Base-by-base conservation (phyloP, 345 rosid genomes). In the Lepidium africanum region DNA sequence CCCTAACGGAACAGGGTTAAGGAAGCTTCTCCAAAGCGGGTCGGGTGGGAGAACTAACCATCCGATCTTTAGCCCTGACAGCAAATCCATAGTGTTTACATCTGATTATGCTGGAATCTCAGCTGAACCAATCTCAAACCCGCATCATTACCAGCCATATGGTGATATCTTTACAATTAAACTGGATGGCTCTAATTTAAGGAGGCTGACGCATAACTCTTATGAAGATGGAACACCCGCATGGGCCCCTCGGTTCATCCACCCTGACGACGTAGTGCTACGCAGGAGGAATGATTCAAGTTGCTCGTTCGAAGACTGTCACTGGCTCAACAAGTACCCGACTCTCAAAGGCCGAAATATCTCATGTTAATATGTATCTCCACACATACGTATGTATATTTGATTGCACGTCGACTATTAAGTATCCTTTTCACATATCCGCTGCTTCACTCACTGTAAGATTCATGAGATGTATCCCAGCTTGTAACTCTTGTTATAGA, bases 151-250 rank as follows among this genome's bases (percentile, higher is more conserved):
- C 46, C 98, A 92, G 58, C 95, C 98, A 0, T 92, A 92, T 12
- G 98, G 98, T 1, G 98, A 92, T 76, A 92, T 92, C 49, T 89
- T 59, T 76, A 89, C 86, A 0, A 47, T 92, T 3, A 83, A 80
- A 64, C 59, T 89, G 72, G 98, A 92, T 47, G 95, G 98, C 19
- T 80, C 95, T 30, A 80, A 75, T 72, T 67, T 89, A 63, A 87
- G 71, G 84, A 86, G 98, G 65, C 56, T 83, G 71, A 89, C 96
- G 3, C 95, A 87, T 33, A 92, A 92, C 53, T 86, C 91, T 0
- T 92, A 74, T 23, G 98, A 92, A 72, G 98, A 92, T 80, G 98
- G 98, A 54, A 89, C 96, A 32, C 95, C 98, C 0, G 77, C 82
- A 0, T 92, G 96, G 96, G 84, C 85, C 6, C 89, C 89, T 1